Percentiles rank a stretch among this genome's conserved stretches.
Conservation (phyloP, 1,284 basidiomycete species). For the Leucoagaricus sp. region DNA sequence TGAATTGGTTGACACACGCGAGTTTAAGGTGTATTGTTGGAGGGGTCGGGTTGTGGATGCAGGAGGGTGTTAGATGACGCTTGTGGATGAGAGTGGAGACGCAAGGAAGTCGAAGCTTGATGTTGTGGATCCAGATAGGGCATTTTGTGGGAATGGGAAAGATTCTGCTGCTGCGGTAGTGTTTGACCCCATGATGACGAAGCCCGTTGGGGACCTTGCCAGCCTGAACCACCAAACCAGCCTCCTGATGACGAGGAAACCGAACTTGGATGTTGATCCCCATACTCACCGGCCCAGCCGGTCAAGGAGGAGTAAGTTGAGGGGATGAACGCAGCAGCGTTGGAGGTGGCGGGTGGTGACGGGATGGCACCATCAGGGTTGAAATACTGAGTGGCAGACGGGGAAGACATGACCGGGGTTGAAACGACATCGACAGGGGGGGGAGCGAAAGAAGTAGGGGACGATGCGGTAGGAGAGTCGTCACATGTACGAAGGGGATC, state of each 20-base stretch:
- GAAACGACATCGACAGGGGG: not conserved
- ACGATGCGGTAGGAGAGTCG: slow-evolving; percentile 3
- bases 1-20: too few species aligned
- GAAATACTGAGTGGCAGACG: not conserved
- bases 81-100: not conserved
- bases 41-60: not conserved
- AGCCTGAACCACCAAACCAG: not conserved
- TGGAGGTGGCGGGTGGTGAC: not conserved
- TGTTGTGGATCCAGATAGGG: slow-evolving; percentile 6
- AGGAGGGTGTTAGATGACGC: not conserved
- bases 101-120: not conserved
- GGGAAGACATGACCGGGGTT: not conserved
- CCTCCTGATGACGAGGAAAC: not conserved
- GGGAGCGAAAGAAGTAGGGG: not conserved
- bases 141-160: slow-evolving; percentile 7
- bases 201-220: slow-evolving; percentile 4
- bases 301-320: slow-evolving; percentile 17
- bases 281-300: slow-evolving; percentile 17
- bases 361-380: not conserved
- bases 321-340: slow-evolving; percentile 2
- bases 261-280: not conserved
- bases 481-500: slow-evolving; percentile 12
- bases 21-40: not conserved
- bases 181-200: slow-evolving; percentile 7
- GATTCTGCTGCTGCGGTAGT: not conserved